Conservation (phyloP, 2,329 filamentous ascomycete species). For the Diaporthe capsici region DNA sequence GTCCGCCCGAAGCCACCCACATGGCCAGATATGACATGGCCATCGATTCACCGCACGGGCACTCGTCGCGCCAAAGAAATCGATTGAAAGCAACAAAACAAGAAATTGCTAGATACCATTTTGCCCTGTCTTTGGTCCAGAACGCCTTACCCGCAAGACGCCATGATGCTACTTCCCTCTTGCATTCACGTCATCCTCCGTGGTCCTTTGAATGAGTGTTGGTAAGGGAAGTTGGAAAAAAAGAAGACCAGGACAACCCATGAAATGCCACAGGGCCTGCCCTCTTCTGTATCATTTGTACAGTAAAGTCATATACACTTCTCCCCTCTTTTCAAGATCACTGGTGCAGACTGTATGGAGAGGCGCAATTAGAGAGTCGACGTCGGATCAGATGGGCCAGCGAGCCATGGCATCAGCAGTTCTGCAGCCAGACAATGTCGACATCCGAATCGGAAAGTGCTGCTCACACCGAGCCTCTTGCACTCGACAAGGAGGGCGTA, state of each 20-base stretch:
- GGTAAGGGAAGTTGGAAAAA: constrained; percentile 18
- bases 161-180: constrained; percentile 35
- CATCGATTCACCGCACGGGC: constrained; percentile 15
- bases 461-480: not conserved
- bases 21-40: constrained; percentile 1
- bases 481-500: not conserved
- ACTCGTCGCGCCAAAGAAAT: constrained; percentile 3
- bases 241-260: not conserved
- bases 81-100: constrained; percentile 3
- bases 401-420: not conserved
- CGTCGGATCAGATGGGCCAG: not conserved
- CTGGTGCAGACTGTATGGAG: not conserved
- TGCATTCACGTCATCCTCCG: not conserved
- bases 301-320: constrained; percentile 22
- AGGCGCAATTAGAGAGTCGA: constrained; percentile 3
- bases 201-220: constrained; percentile 33
- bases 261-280: constrained; percentile 2
- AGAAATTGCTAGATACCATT: constrained; percentile 39
- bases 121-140: constrained; percentile 37
- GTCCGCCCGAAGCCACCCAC: not conserved
- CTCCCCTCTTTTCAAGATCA: not conserved
- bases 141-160: constrained; percentile 38
- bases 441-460: not conserved
- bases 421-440: not conserved
- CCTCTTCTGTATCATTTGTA: constrained; percentile 24